Conservation (phyloP, 2,329 filamentous ascomycete species). For the Teratosphaeria destructans region DNA sequence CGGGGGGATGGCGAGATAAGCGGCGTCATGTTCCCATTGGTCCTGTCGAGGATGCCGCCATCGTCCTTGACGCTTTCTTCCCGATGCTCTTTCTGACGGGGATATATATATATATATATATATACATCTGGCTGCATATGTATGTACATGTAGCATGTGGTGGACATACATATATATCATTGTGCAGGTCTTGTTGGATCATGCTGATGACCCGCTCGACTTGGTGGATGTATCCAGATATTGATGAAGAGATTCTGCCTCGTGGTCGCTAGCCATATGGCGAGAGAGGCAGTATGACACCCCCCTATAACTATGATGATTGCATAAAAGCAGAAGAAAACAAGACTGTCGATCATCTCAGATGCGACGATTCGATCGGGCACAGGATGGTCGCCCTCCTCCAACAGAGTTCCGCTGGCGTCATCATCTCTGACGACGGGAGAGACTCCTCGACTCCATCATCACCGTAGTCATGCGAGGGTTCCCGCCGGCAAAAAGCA, state of each 20-base stretch:
- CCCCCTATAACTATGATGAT: background rate
- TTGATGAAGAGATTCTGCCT: background rate
- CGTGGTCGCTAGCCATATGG: background rate
- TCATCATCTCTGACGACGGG: background rate
- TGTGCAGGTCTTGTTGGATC: background rate
- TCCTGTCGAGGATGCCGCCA: background rate
- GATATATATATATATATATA: too few species aligned
- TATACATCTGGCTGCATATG: too few species aligned
- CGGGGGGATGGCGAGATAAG: background rate
- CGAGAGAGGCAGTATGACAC: background rate
- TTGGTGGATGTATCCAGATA: too few species aligned
- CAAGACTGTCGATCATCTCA: background rate
- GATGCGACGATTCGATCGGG: background rate
- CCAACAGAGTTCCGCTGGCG: background rate
- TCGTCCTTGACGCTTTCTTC: background rate
- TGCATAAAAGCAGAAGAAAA: background rate
- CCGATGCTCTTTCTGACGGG: background rate
- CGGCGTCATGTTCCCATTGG: background rate
- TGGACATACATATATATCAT: background rate
- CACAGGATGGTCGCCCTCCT: background rate
- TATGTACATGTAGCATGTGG: background rate
- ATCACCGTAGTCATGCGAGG: background rate
- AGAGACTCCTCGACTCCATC: background rate
- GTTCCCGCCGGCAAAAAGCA: background rate
- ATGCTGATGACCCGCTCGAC: background rate